Base-by-base conservation (phyloP, 1,139 yeast genomes). In the Pichia sp. region DNA sequence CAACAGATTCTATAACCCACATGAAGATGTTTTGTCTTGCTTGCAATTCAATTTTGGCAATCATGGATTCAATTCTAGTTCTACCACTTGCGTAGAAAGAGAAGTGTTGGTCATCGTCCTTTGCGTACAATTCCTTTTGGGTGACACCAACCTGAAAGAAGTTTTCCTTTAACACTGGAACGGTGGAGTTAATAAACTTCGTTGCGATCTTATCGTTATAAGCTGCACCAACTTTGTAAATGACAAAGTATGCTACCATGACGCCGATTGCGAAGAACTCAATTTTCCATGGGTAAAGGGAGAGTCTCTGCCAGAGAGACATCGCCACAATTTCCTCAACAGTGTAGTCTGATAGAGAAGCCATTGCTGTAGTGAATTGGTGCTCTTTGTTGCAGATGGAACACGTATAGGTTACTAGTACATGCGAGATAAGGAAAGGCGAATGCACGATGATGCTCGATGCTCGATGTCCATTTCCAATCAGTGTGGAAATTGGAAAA, bases 1-100 rank as follows among this genome's bases (percentile, higher is more conserved):
- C 49, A 32, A 71, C 50, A 43, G 62, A 53, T 60, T 83, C 87
- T 63, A 74, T 55, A 35, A 66, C 29, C 72, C 79, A 72, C 49
- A 83, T 66, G 47, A 85, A 66, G 27, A 81, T 51, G 60, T 88
- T 91, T 59, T 86, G 88, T 64, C 98, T 81, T 44, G 94, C 77
- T 47, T 74, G 67, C 59, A 87, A 69, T 41, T 69, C 72, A 56
- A 87, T 67, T 46, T 70, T 74, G 38, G 81, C 68, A 40, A 72
- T 63, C 40, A 86, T 64, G 44, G 73, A 69, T 45, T 75, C 77
- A 46, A 91, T 71, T 58, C 84, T 81, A 45, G 74, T 66, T 58
- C 98, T 77, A 45, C 98, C 98, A 39, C 94, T 72, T 30, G 96
- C 95, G 58, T 85, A 91, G 32, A 86, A 68, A 14, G 91, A 66